Evolutionary conservation across 345 rosid genomes (phyloP).

Genomic region (Stellera chamaejasme): DNA sequence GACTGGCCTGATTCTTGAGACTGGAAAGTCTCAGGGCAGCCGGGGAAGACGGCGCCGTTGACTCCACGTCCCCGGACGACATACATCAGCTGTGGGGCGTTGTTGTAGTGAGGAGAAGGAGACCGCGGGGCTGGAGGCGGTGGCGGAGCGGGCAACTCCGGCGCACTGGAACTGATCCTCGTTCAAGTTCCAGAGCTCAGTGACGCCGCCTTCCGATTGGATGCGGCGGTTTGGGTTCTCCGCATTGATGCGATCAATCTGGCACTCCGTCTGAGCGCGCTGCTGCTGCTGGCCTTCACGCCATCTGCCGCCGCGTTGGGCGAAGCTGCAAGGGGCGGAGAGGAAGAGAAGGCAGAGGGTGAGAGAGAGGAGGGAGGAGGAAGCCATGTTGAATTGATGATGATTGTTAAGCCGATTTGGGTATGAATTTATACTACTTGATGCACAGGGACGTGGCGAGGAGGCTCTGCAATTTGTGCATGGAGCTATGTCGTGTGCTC

Average conservation of each 20-base stretch:
- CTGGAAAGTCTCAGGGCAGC: conserved; percentile 14
- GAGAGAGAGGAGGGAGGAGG: conserved; percentile 14
- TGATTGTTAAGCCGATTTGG: too few species aligned
- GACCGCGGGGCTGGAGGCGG: too few species aligned
- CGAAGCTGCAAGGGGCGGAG: conserved; percentile 11
- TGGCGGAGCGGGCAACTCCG: too few species aligned
- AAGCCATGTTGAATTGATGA: neutral
- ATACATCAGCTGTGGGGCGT: conserved; percentile 18
- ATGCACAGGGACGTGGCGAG: too few species aligned
- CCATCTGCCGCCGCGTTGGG: conserved; percentile 20
- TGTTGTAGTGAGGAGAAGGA: too few species aligned
- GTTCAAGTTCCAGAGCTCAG: conserved; percentile 35
- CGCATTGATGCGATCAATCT: conserved; percentile 19
- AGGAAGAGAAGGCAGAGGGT: conserved; percentile 3
- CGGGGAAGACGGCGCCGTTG: conserved; percentile 5
- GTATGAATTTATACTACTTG: too few species aligned
- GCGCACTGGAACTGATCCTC: too few species aligned
- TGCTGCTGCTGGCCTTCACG: conserved; percentile 6
- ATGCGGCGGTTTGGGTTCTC: conserved; percentile 23
- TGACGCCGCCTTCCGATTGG: conserved; percentile 31
- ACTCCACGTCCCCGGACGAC: conserved; percentile 14
- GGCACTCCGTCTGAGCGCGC: conserved; percentile 21
- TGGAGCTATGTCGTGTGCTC: too few species aligned
- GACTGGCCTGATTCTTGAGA: neutral
- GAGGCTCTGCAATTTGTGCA: neutral